Conservation (phyloP, 768 basidiomycete species). For the Leccinum sublutescens region DNA sequence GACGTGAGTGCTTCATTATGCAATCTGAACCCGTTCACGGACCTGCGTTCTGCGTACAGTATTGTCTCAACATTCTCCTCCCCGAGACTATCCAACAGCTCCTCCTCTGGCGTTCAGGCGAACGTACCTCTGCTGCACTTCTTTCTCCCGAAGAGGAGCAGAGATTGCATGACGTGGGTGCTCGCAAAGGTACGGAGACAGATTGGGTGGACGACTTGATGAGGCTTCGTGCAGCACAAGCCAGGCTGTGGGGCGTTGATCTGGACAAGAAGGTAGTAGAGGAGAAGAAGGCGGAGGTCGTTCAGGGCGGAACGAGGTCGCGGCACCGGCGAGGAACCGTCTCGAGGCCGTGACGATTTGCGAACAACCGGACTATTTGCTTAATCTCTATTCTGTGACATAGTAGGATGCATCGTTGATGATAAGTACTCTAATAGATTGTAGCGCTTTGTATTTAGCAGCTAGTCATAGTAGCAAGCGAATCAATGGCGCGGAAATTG, state of each 20-base stretch:
- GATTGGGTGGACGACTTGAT: constrained; percentile 72
- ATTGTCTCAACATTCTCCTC: constrained; percentile 68
- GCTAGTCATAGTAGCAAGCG: neutral
- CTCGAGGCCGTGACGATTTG: constrained; percentile 15
- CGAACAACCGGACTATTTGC: constrained; percentile 3
- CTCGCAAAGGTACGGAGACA: constrained; percentile 46
- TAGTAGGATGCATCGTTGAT: constrained; percentile 1
- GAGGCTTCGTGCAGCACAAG: constrained; percentile 35
- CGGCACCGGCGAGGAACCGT: constrained; percentile 25
- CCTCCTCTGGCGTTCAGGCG: constrained; percentile 67
- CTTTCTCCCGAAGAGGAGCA: constrained; percentile 55
- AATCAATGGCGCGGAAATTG: neutral
- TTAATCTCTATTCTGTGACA: constrained; percentile 8
- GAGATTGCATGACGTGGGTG: constrained; percentile 48
- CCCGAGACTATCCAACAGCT: constrained; percentile 72
- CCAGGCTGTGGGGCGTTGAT: constrained; percentile 39
- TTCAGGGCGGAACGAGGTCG: constrained; percentile 30
- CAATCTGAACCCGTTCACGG: neutral
- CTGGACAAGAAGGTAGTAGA: constrained; percentile 24
- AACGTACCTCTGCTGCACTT: constrained; percentile 49
- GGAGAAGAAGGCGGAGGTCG: constrained; percentile 19
- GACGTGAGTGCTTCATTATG: constrained; percentile 38
- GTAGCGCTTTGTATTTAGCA: neutral
- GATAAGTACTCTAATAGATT: neutral
- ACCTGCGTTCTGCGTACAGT: constrained; percentile 39